Evolutionary conservation across 2,329 filamentous ascomycete genomes (phyloP), one percentile per base, ranked within the genome.

Genomic region (Colletotrichum nymphaeae): DNA sequence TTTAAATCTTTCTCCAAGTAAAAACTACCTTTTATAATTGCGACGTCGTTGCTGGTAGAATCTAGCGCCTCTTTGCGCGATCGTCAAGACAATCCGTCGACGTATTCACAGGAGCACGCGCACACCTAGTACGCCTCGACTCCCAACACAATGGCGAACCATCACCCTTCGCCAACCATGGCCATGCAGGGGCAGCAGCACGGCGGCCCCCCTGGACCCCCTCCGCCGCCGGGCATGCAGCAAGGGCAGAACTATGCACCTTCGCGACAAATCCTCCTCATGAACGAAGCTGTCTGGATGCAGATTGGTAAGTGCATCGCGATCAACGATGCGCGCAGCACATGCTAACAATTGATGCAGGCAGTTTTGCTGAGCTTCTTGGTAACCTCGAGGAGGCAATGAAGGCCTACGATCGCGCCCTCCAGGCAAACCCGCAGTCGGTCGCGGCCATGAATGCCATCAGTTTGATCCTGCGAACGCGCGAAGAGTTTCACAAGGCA

Each of bases 401-500:
- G 87, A 88, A 91, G 76, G 94, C 95, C 57, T 99, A 98, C 83
- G 95, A 98, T 83, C 93, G 94, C 81, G 97, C 95, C 55, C 88
- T 98, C 74, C 90, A 91, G 77, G 94, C 95, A 81, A 98, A 98
- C 80, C 90, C 92, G 59, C 94, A 94, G 86, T 98, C 96, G 22
- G 93, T 97, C 63, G 90, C 92, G 0, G 97, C 97, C 35, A 96
- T 98, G 94, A 97, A 95, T 78, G 94, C 95, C 74, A 98, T 98
- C 76, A 97, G 95, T 72, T 91, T 94, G 81, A 97, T 98, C 74
- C 88, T 98, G 74, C 92, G 97, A 77, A 95, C 94, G 49, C 94
- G 95, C 79, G 97, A 98, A 82, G 94, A 97, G 57, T 99, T 98
- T 78, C 93, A 94, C 57, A 97, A 97, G 80, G 97, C 97, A 1